phyloP scores from a whole-genome alignment of 192 early-diverging fungal species.

The Chytriomyces sp. region DNA sequence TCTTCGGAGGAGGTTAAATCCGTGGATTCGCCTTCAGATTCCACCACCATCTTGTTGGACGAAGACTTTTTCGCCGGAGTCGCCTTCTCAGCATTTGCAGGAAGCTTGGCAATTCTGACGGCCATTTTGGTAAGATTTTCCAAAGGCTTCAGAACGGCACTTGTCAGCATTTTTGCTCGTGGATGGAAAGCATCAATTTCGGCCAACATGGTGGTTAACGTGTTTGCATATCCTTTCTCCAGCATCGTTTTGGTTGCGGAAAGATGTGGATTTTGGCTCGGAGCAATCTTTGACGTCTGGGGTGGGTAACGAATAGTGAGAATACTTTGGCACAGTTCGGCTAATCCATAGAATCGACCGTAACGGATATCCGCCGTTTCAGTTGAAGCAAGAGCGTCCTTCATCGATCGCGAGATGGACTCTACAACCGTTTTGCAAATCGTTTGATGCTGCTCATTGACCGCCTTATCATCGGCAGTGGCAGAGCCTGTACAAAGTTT shows the following conservation, averaged over 20 bases:
- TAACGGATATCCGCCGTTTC: constrained; percentile 63
- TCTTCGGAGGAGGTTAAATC: constrained; percentile 27
- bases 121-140: constrained; percentile 89
- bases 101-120: constrained; percentile 75
- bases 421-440: constrained; percentile 72
- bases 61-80: background rate
- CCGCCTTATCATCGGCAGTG: constrained; percentile 54
- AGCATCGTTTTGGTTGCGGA: constrained; percentile 78
- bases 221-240: constrained; percentile 82
- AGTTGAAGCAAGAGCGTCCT: constrained; percentile 59
- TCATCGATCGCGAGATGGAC: constrained; percentile 63
- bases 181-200: constrained; percentile 94
- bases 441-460: constrained; percentile 65
- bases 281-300: constrained; percentile 17
- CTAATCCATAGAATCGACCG: constrained; percentile 68
- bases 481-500: constrained; percentile 46
- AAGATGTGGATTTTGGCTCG: constrained; percentile 30
- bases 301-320: constrained; percentile 51
- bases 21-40: constrained; percentile 10
- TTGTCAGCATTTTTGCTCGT: constrained; percentile 73
- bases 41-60: constrained; percentile 11
- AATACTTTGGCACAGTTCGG: constrained; percentile 71
- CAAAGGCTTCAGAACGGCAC: constrained; percentile 81
- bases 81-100: constrained; percentile 6
- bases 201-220: constrained; percentile 77